Evolutionary conservation across 768 basidiomycete genomes (phyloP).

Genomic region (Xerocomus brunneocitrinus): DNA sequence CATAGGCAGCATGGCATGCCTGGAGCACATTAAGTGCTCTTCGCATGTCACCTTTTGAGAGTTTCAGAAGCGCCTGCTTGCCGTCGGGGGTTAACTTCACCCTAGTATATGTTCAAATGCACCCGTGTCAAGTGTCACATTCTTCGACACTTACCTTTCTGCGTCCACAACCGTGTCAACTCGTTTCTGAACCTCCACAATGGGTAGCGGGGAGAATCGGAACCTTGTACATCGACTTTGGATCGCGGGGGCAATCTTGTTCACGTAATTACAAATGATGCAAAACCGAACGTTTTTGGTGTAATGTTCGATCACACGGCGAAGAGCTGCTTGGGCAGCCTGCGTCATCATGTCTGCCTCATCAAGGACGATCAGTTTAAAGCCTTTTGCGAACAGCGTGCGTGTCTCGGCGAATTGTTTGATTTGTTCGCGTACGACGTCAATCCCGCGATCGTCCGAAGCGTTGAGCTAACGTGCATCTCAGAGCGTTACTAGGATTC

Average conservation of each 20-base stretch:
- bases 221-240: constrained; percentile 98
- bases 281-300: constrained; percentile 99
- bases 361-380: constrained; percentile 96
- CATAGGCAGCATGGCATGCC: constrained; percentile 97
- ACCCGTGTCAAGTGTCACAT: background rate
- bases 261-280: constrained; percentile 99
- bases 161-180: constrained; percentile 72
- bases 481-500: background rate
- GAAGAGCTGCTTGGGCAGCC: constrained; percentile 92
- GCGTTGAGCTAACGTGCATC: constrained; percentile 72
- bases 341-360: constrained; percentile 99
- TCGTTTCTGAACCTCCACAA: constrained; percentile 79
- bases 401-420: constrained; percentile 97
- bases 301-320: constrained; percentile 97
- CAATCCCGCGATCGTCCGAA: constrained; percentile 97
- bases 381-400: constrained; percentile 86
- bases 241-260: constrained; percentile 97
- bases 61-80: constrained; percentile 81
- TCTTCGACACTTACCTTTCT: constrained; percentile 59
- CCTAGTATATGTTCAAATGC: constrained; percentile 37
- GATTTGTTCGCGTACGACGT: constrained; percentile 97
- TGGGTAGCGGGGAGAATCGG: constrained; percentile 90
- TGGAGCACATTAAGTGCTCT: constrained; percentile 93
- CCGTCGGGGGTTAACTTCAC: constrained; percentile 86
- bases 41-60: constrained; percentile 98